These are phyloP conservation scores for Ceriops zippeliana DNA, from an alignment of 345 rosid genomes.

Conservation along the genomic window DNA sequence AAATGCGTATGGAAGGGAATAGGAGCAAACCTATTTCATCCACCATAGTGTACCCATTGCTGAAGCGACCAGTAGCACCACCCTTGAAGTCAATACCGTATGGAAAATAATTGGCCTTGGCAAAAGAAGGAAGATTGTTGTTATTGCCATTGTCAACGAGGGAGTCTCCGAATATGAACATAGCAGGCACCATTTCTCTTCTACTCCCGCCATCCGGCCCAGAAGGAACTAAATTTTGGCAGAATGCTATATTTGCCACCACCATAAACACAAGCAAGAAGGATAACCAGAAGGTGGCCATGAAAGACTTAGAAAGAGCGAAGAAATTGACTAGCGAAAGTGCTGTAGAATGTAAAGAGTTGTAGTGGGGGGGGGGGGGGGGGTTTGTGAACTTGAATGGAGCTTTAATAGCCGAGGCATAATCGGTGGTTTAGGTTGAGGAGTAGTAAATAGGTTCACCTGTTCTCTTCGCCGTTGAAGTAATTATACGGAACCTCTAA, in stretches of 20 bases:
- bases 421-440: slow-evolving; percentile 18
- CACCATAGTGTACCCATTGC: slow-evolving; percentile 92
- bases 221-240: slow-evolving; percentile 15
- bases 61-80: slow-evolving; percentile 97
- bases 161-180: slow-evolving; percentile 94
- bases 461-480: background rate
- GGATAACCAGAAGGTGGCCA: background rate
- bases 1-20: background rate
- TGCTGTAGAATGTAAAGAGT: background rate
- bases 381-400: background rate
- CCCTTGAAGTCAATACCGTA: slow-evolving; percentile 94
- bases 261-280: background rate
- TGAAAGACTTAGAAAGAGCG: background rate
- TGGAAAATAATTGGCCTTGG: slow-evolving; percentile 91
- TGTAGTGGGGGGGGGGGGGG: background rate
- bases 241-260: background rate
- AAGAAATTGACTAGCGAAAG: background rate
- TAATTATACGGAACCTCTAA: too few relatives aligned
- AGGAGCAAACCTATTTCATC: slow-evolving; percentile 62
- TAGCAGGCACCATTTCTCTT: slow-evolving; percentile 66
- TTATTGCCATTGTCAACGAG: slow-evolving; percentile 93
- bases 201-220: slow-evolving; percentile 24
- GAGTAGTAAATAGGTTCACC: slow-evolving; percentile 14
- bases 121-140: slow-evolving; percentile 73
- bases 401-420: slow-evolving; percentile 9